Evolutionary conservation across 1,284 basidiomycete genomes (phyloP), one percentile per base, ranked within the genome.

Genomic region (Trichosporon inkin): DNA sequence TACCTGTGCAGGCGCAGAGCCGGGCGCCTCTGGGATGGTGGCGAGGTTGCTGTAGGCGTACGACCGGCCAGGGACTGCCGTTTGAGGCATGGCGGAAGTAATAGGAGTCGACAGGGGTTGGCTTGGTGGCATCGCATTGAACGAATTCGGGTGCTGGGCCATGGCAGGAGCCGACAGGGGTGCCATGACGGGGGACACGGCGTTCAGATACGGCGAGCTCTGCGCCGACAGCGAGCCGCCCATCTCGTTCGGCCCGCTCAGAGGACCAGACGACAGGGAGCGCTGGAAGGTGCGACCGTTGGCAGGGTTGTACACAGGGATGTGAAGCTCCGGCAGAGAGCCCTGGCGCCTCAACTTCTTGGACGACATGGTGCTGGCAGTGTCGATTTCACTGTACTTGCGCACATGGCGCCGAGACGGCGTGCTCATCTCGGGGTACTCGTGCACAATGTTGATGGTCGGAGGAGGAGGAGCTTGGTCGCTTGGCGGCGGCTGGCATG

Each of bases 21-120:
- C 56, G 8, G 63, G 63, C 10, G 63, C 52, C 56, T 64, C 63
- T 19, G 63, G 63, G n/a, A 64, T 64, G 34, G 63, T 64, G 3
- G 60, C 63, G 34, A 64, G 63, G 20, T 58, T 57, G 37, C 52
- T 56, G 53, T 53, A 41, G 51, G 41, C 58, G 54, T 55, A 60
- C 16, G 62, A 49, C 19, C 62, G 22, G 44, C 44, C 44, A 49
- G 44, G 44, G 28, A 37, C 35, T 22, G 52, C 35, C 44, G 44
- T 32, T 49, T 49, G 44, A 28, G 44, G 51, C 51, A 53, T 53
- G 34, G 22, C 51, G 35, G 51, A 34, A 20, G 34, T 57, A 17
- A 49, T 17, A 32, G 44, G 44, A 38, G 55, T 17, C 20, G 34
- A 24, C 28, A 40, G 35, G 44, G 44, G 44, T 49, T 49, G 44